These are phyloP conservation scores for Sporothrix dimorphospora DNA, from an alignment of 2,329 filamentous ascomycete species.

Conservation along the genomic window DNA sequence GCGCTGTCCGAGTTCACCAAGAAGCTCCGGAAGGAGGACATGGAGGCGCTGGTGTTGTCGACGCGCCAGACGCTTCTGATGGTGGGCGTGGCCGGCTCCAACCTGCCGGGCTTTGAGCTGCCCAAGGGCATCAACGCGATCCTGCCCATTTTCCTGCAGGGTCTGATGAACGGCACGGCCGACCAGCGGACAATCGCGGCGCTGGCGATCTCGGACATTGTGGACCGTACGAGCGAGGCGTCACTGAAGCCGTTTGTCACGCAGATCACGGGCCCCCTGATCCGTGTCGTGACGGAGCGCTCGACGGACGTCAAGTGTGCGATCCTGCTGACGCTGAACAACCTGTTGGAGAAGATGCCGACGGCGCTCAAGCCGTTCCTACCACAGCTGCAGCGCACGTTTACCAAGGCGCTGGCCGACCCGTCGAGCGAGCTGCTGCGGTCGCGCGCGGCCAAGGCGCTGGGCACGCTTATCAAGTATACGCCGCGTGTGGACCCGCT, in stretches of 20 bases:
- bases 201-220: conserved; percentile 90
- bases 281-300: conserved; percentile 94
- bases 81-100: conserved; percentile 82
- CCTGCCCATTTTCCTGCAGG: conserved; percentile 94
- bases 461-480: conserved; percentile 93
- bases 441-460: conserved; percentile 85
- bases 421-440: conserved; percentile 86
- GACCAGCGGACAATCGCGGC: conserved; percentile 93
- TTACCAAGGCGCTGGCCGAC: conserved; percentile 94
- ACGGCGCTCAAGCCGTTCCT: conserved; percentile 94
- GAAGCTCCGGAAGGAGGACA: conserved; percentile 91
- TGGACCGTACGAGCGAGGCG: conserved; percentile 86
- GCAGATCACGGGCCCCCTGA: conserved; percentile 94
- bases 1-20: conserved; percentile 87
- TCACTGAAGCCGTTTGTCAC: conserved; percentile 94
- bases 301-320: conserved; percentile 96
- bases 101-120: conserved; percentile 84
- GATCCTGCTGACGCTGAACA: conserved; percentile 92
- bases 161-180: conserved; percentile 91
- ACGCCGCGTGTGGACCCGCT: conserved; percentile 94
- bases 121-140: conserved; percentile 98
- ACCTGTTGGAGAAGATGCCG: conserved; percentile 94
- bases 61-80: conserved; percentile 85
- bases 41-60: conserved; percentile 88
- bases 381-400: conserved; percentile 93